Base-by-base conservation (phyloP, 768 basidiomycete species). In the Podaxis rugospora region DNA sequence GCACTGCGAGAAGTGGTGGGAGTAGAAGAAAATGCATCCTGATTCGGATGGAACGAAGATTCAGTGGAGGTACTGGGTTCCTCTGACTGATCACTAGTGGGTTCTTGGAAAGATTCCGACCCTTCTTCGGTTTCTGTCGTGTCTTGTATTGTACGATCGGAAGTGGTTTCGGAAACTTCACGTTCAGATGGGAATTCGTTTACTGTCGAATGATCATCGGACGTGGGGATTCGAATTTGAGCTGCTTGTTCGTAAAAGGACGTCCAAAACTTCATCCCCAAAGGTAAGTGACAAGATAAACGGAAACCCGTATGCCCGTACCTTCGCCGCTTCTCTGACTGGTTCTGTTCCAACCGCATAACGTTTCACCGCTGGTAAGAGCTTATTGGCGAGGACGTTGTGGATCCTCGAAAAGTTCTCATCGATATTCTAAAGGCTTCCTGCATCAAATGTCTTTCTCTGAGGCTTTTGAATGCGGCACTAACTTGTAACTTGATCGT, bases 211-310 rank as follows among this genome's bases (percentile, higher is more conserved):
- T 84, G 80, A 59, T 92, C 88, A 13, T 86, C 92, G 36, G 80
- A 86, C 1, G 85, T 85, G 3, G 89, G 87, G 47, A 95, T 89
- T 42, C 88, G 85, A 28, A 94, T 89, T 66, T 93, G 88, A 3
- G 96, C 95, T 7, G 95, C 93, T 62, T 90, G 85, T 69, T 98
- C 95, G 69, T 95, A 98, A 79, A 99, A 98, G 0, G 92, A 89
- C 3, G 88, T 89, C 95, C 96, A 98, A 71, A 98, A 98, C 95
- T 96, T 67, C 0, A 50, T 10, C 18, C 16, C 5, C 23, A 36
- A 35, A 39, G n/a, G 21, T 37, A 21, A 40, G 36, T 32, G 16
- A 47, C 27, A 16, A 39, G 28, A 32, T 51, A 2, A 23, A 9
- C 6, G 23, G 35, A 44, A 40, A 28, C 32, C n/a, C 50, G 27